A percentile compares a stretch with the other conserved stretches of the same genome.
phyloP scores from a whole-genome alignment of 495 filamentous ascomycete genomes.

The Talaromyces ruber region DNA sequence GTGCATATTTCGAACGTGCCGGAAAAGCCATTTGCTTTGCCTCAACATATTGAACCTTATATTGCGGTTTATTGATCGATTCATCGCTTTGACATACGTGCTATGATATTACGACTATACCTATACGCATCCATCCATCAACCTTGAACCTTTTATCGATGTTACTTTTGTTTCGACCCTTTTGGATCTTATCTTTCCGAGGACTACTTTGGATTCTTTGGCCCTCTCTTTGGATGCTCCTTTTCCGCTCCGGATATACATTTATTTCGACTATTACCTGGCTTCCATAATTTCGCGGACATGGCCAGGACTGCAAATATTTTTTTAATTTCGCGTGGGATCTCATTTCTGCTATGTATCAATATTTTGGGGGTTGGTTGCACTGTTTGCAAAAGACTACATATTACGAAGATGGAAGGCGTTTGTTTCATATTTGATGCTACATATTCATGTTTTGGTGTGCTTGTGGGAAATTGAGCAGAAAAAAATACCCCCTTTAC shows the following conservation, averaged over 20 bases:
- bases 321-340: neutral
- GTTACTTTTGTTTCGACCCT: neutral
- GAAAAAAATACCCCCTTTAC: slow-evolving; percentile 1
- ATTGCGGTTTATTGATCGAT: slow-evolving; percentile 3
- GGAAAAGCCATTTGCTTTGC: neutral
- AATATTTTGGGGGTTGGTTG: slow-evolving; percentile 1
- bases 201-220: neutral
- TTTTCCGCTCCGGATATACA: neutral
- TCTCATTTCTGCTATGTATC: neutral
- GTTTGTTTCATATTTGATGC: neutral
- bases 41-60: neutral
- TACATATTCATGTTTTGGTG: neutral
- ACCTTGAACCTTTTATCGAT: neutral
- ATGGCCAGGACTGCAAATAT: neutral
- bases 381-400: slow-evolving; percentile 1
- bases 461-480: neutral
- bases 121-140: neutral
- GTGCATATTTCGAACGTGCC: neutral
- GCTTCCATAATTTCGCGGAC: neutral
- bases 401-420: slow-evolving; percentile 3
- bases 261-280: neutral
- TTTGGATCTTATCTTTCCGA: neutral
- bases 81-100: neutral
- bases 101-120: slow-evolving; percentile 1
- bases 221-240: neutral